Evolutionary conservation across 2,329 filamentous ascomycete genomes (phyloP).

Genomic region (Pseudopyricularia javanii): DNA sequence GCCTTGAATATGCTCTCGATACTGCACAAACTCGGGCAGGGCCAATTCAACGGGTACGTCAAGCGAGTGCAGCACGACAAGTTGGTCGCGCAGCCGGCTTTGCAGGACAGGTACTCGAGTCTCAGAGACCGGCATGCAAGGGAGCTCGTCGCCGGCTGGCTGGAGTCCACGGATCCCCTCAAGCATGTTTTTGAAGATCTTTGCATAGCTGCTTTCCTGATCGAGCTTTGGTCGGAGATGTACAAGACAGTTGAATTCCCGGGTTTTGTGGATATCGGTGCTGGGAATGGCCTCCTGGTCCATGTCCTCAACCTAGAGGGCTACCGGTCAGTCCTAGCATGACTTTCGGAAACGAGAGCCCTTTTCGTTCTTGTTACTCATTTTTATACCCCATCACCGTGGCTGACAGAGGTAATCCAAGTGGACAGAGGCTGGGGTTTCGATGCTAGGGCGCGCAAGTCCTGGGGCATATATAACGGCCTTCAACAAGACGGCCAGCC

Average conservation of each 20-base stretch:
- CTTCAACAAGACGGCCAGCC: slow-evolving; percentile 10
- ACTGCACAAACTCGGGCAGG: slow-evolving; percentile 62
- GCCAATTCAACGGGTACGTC: slow-evolving; percentile 52
- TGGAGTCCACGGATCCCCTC: slow-evolving; percentile 70
- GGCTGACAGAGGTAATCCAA: not conserved
- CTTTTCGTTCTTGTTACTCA: not conserved
- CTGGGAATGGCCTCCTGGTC: slow-evolving; percentile 85
- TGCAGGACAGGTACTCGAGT: slow-evolving; percentile 71
- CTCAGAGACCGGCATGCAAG: slow-evolving; percentile 73
- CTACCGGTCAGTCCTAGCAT: slow-evolving; percentile 28
- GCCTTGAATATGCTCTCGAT: slow-evolving; percentile 56
- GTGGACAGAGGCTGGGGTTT: slow-evolving; percentile 63
- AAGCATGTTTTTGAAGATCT: slow-evolving; percentile 97
- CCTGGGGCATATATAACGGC: slow-evolving; percentile 62
- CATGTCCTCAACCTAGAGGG: slow-evolving; percentile 72
- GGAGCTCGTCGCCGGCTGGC: slow-evolving; percentile 61
- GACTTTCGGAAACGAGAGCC: too few species aligned
- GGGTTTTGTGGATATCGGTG: slow-evolving; percentile 92
- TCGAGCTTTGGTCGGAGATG: slow-evolving; percentile 83
- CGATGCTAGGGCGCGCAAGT: slow-evolving; percentile 75
- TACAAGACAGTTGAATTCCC: slow-evolving; percentile 55
- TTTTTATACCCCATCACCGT: not conserved
- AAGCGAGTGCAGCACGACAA: slow-evolving; percentile 79
- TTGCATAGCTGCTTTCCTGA: slow-evolving; percentile 78
- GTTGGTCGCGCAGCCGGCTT: slow-evolving; percentile 60